Evolutionary conservation across 768 basidiomycete species (phyloP), one percentile per base, ranked within the genome.

Genomic region (Pleurotus salmoneostramineus): DNA sequence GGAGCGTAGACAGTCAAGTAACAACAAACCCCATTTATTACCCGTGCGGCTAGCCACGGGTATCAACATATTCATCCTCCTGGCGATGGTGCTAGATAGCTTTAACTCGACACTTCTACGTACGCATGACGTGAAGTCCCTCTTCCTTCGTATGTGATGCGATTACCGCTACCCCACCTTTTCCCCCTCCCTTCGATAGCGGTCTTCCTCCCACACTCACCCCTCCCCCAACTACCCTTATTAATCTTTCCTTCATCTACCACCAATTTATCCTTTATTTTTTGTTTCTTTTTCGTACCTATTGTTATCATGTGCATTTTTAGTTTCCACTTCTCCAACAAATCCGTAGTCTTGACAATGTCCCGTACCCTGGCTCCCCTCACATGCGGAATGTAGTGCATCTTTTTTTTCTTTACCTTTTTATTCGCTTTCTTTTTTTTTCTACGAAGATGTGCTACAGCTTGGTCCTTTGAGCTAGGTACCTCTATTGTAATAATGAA

Each of bases 241-340:
- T 55, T 11, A 35, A 31, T 5, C 40, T 12, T 14, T 37, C 40
- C 5, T 32, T 32, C 21, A 14, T 45, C 12, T 17, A 8, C 8
- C 40, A 8, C n/a, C n/a, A 42, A 15, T 45, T 5, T 45, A 11
- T 10, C n/a, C n/a, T 7, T 17, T 2, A n/a, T 45, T 15, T 6
- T 45, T 6, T 17, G 15, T 45, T 6, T 45, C 44, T 17, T 55
- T 55, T n/a, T 27, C 21, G 21, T 27, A 55, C 17, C 34, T 55
- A 55, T 55, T 43, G 52, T 55, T 55, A 55, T 55, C 40, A 8
- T 55, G 52, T 55, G 52, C 52, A 55, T 55, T 37, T 55, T 55
- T 55, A n/a, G 15, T 32, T 17, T 36, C 17, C 27, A 15, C 37
- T n/a, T n/a, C n/a, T n/a, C n/a, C n/a, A n/a, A n/a, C n/a, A n/a